Evolutionary conservation across 345 rosid species (phyloP).

Genomic region (Populus tremula): DNA sequence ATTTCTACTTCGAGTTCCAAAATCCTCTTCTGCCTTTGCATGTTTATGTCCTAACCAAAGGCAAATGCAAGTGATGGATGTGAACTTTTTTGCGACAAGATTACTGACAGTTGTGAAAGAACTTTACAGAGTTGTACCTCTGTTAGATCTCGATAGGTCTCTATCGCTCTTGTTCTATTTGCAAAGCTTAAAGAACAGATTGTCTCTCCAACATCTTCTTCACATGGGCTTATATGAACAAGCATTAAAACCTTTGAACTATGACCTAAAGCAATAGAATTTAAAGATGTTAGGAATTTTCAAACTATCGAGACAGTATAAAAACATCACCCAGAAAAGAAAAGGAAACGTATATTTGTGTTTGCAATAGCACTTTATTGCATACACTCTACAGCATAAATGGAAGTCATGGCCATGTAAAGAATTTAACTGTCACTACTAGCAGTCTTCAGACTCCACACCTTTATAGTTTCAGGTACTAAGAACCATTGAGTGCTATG

Average conservation of each 20-base stretch:
- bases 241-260: slow-evolving; percentile 89
- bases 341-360: background rate
- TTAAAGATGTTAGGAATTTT: slow-evolving; percentile 2
- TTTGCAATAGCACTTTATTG: background rate
- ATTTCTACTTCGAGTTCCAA: slow-evolving; percentile 57
- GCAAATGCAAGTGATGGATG: slow-evolving; percentile 7
- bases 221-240: slow-evolving; percentile 75
- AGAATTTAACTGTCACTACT: background rate
- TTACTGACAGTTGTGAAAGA: background rate
- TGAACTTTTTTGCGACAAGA: slow-evolving; percentile 5
- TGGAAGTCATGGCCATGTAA: background rate
- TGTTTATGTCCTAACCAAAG: slow-evolving; percentile 50
- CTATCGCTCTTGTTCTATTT: slow-evolving; percentile 77
- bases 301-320: background rate
- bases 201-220: slow-evolving; percentile 78
- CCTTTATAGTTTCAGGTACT: too few species aligned
- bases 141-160: slow-evolving; percentile 51
- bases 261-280: slow-evolving; percentile 42
- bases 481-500: background rate
- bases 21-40: slow-evolving; percentile 50
- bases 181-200: slow-evolving; percentile 79
- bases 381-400: background rate
- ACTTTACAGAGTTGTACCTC: slow-evolving; percentile 36
- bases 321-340: background rate
- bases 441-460: background rate